Evolutionary conservation across 352 stramenopile species (phyloP).

Genomic region (Phytophthora tentaculata): DNA sequence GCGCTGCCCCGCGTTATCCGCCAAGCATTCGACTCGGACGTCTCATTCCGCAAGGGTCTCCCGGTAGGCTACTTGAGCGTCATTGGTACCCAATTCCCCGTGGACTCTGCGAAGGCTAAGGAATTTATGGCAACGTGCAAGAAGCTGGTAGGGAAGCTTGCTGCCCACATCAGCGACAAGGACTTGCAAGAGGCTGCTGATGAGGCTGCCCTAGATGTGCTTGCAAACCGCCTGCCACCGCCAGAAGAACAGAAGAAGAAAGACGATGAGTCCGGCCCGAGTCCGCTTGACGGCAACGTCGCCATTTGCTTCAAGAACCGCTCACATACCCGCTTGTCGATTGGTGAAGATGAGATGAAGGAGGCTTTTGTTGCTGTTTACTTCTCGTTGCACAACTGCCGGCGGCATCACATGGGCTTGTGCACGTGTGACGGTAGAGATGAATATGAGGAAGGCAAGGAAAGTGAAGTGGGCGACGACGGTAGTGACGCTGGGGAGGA

Average conservation of each 20-base stretch:
- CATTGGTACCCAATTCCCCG: conserved; percentile 72
- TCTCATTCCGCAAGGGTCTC: conserved; percentile 75
- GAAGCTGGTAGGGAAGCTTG: conserved; percentile 58
- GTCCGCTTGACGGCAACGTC: conserved; percentile 53
- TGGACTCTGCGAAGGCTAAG: conserved; percentile 47
- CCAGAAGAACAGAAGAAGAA: conserved; percentile 11
- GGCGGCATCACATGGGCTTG: conserved; percentile 82
- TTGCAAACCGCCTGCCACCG: conserved; percentile 79
- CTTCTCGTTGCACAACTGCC: conserved; percentile 79
- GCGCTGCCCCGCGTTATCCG: conserved; percentile 77
- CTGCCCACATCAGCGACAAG: conserved; percentile 46
- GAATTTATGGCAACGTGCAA: conserved; percentile 58
- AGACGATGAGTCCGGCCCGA: conserved; percentile 35
- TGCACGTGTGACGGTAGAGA: conserved; percentile 64
- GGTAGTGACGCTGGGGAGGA: conserved; percentile 33
- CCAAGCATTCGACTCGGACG: conserved; percentile 78
- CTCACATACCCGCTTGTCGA: conserved; percentile 69
- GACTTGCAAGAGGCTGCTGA: conserved; percentile 78
- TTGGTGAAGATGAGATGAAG: conserved; percentile 66
- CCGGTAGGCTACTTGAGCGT: conserved; percentile 77
- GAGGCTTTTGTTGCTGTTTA: conserved; percentile 73
- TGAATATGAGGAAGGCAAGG: conserved; percentile 32
- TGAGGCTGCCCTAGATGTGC: conserved; percentile 75
- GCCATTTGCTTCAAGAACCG: conserved; percentile 72
- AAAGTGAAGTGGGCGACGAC: conserved; percentile 34